phyloP scores from a whole-genome alignment of 306 rosid species.

The Luffa aegyptiaca region DNA sequence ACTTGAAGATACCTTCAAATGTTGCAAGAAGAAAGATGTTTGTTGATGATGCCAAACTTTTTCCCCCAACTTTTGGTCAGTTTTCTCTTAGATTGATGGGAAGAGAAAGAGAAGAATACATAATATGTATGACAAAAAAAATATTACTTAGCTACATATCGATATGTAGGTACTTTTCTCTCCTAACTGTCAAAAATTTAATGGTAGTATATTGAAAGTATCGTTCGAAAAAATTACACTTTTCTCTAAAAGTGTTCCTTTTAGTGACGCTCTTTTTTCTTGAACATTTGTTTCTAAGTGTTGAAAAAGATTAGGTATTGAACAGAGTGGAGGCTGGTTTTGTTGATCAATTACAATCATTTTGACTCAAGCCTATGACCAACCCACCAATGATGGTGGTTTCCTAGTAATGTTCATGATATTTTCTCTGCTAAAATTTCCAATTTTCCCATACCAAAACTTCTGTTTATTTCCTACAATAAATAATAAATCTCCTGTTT shows the following conservation, averaged over 20 bases:
- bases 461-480: too few species aligned
- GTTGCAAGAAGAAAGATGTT: background rate
- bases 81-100: background rate
- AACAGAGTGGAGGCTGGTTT: background rate
- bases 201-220: too few species aligned
- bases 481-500: too few species aligned
- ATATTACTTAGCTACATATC: too few species aligned
- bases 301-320: background rate
- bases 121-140: too few species aligned
- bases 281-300: background rate
- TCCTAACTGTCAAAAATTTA: too few species aligned
- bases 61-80: background rate
- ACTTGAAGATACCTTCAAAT: conserved; percentile 6
- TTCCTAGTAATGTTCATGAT: background rate
- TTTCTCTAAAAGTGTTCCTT: too few species aligned
- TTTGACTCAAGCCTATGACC: background rate
- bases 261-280: too few species aligned
- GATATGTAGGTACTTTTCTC: too few species aligned
- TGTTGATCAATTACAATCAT: background rate
- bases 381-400: background rate
- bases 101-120: background rate
- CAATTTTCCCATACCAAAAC: too few species aligned
- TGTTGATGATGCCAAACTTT: background rate
- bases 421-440: background rate
- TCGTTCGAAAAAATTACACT: too few species aligned